Percentiles rank a stretch among this genome's conserved stretches.
Conservation (phyloP, 106 monocot species). For the Phalaenopsis aphrodite region DNA sequence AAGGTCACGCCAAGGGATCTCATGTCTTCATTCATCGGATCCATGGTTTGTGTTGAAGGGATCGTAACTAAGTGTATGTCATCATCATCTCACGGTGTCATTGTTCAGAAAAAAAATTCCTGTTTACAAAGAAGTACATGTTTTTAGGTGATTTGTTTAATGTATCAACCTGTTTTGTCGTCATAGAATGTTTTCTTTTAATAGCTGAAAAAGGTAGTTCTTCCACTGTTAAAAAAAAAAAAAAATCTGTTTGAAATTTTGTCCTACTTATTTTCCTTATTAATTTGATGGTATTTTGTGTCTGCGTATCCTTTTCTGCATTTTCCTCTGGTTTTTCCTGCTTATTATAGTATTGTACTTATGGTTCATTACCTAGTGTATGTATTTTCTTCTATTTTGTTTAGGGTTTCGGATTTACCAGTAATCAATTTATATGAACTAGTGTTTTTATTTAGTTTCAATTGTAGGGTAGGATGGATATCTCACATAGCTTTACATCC, state of each 20-base stretch:
- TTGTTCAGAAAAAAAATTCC: too few relatives aligned
- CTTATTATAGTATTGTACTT: background rate
- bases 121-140: too few relatives aligned
- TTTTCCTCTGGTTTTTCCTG: background rate
- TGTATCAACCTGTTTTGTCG: too few relatives aligned
- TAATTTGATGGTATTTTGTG: too few relatives aligned
- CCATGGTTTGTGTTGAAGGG: conserved; percentile 96
- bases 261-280: too few relatives aligned
- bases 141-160: too few relatives aligned
- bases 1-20: conserved; percentile 93
- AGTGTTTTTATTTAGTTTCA: background rate
- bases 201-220: too few relatives aligned
- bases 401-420: background rate
- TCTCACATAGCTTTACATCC: too few relatives aligned
- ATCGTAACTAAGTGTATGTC: conserved; percentile 95
- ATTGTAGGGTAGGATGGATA: background rate
- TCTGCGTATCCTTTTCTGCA: background rate
- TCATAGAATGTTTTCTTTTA: too few relatives aligned
- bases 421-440: background rate
- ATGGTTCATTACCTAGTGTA: background rate
- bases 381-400: background rate
- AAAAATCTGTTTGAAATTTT: background rate
- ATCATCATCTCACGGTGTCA: background rate
- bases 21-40: conserved; percentile 94
- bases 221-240: background rate